A percentile compares a stretch with the other conserved stretches of the same genome.
These are phyloP conservation scores for Saturnispora sanitii DNA, from an alignment of 805 yeast species.

Conservation along the genomic window DNA sequence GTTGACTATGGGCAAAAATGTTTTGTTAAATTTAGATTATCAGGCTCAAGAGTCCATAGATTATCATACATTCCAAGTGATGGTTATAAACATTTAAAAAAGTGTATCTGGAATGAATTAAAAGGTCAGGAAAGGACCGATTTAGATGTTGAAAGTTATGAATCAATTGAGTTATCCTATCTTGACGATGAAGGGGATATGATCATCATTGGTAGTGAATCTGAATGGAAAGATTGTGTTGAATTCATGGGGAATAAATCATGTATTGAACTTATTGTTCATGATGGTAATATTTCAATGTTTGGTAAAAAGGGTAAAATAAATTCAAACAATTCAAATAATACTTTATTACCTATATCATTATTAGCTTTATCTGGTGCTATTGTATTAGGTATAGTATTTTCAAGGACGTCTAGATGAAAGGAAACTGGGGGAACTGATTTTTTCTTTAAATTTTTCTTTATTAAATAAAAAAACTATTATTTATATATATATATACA, in stretches of 20 bases:
- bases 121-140: slow-evolving; percentile 11
- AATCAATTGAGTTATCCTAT: slow-evolving; percentile 52
- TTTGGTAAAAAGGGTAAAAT: slow-evolving; percentile 11
- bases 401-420: too few species aligned
- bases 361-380: slow-evolving; percentile 53
- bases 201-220: slow-evolving; percentile 64
- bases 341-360: slow-evolving; percentile 49
- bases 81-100: slow-evolving; percentile 42
- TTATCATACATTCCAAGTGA: slow-evolving; percentile 47
- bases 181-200: slow-evolving; percentile 79
- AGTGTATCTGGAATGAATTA: slow-evolving; percentile 32
- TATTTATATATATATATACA: too few species aligned
- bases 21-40: slow-evolving; percentile 70
- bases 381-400: too few species aligned
- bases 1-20: slow-evolving; percentile 29
- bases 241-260: slow-evolving; percentile 40
- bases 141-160: slow-evolving; percentile 23
- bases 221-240: slow-evolving; percentile 69
- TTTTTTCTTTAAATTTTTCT: too few species aligned
- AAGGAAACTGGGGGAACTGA: too few species aligned
- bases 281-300: slow-evolving; percentile 44
- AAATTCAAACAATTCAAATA: not conserved
- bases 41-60: slow-evolving; percentile 68
- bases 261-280: slow-evolving; percentile 65
- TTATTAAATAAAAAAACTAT: too few species aligned